A percentile compares a stretch with the other conserved stretches of the same genome.
These are phyloP conservation scores for Globisporangium recalcitrans DNA, from an alignment of 352 stramenopile genomes.

Conservation along the genomic window DNA sequence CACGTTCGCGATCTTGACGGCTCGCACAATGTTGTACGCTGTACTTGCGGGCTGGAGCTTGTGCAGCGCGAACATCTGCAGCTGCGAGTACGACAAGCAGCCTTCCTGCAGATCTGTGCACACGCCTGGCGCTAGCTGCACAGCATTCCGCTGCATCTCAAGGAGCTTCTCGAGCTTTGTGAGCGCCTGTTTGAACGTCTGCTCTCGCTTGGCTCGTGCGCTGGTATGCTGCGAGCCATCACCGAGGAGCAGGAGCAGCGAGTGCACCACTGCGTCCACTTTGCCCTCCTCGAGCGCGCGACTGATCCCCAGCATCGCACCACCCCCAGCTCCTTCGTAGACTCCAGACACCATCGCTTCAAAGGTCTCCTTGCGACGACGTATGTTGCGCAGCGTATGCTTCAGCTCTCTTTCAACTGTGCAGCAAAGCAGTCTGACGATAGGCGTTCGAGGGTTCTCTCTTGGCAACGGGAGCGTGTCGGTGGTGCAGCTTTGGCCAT, in stretches of 20 bases:
- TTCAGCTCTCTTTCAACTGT: not conserved
- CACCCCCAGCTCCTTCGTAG: not conserved
- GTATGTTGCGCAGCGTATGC: not conserved
- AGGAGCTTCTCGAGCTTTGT: slow-evolving; percentile 13
- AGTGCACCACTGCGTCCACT: slow-evolving; percentile 35
- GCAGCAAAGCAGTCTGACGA: not conserved
- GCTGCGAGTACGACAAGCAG: slow-evolving; percentile 41
- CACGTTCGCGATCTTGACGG: slow-evolving; percentile 21
- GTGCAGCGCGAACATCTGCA: slow-evolving; percentile 60
- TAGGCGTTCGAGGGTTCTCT: not conserved
- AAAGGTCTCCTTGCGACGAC: not conserved
- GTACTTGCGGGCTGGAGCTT: slow-evolving; percentile 33
- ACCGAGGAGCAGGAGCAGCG: slow-evolving; percentile 32
- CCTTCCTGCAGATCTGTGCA: not conserved
- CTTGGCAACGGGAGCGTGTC: not conserved
- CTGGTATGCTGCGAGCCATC: slow-evolving; percentile 2
- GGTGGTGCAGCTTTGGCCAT: not conserved
- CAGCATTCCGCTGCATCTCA: slow-evolving; percentile 4
- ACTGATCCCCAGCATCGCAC: slow-evolving; percentile 13
- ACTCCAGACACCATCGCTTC: not conserved
- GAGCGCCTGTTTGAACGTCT: slow-evolving; percentile 16
- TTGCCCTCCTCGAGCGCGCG: slow-evolving; percentile 27
- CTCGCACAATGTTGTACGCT: slow-evolving; percentile 46
- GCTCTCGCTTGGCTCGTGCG: slow-evolving; percentile 15
- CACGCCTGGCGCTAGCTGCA: slow-evolving; percentile 12